These are phyloP conservation scores for Colletotrichum shisoi DNA, from an alignment of 2,329 filamentous ascomycete species.

Conservation along the genomic window DNA sequence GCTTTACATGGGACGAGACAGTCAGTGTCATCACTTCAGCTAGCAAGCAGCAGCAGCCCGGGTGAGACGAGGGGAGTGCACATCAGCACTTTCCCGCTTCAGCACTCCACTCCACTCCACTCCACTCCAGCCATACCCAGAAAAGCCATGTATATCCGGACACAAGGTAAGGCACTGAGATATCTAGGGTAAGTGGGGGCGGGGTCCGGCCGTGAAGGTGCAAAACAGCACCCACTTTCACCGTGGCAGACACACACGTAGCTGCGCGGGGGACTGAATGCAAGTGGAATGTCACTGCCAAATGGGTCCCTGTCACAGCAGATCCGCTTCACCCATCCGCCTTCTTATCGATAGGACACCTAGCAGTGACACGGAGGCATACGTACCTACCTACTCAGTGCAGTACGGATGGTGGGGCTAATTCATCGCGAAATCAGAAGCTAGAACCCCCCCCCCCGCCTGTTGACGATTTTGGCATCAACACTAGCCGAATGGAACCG, in stretches of 20 bases:
- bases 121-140: too few species aligned
- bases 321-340: constrained; percentile 17
- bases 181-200: constrained; percentile 11
- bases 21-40: background rate
- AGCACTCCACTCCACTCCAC: too few species aligned
- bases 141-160: too few species aligned
- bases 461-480: constrained; percentile 18
- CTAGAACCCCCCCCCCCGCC: constrained; percentile 22
- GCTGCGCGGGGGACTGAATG: background rate
- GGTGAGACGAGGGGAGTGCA: constrained; percentile 5
- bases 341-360: constrained; percentile 35
- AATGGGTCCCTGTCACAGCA: constrained; percentile 7
- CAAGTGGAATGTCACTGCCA: constrained; percentile 35
- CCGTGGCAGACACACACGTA: constrained; percentile 13
- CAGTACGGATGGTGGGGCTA: background rate
- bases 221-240: constrained; percentile 11
- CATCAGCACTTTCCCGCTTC: too few species aligned
- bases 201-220: constrained; percentile 11
- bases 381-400: background rate
- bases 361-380: background rate
- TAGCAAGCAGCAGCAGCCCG: background rate
- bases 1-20: background rate
- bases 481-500: constrained; percentile 15
- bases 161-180: too few species aligned
- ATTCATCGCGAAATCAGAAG: constrained; percentile 5